phyloP scores from a whole-genome alignment of 768 basidiomycete genomes.

The Suillus fuscotomentosus region DNA sequence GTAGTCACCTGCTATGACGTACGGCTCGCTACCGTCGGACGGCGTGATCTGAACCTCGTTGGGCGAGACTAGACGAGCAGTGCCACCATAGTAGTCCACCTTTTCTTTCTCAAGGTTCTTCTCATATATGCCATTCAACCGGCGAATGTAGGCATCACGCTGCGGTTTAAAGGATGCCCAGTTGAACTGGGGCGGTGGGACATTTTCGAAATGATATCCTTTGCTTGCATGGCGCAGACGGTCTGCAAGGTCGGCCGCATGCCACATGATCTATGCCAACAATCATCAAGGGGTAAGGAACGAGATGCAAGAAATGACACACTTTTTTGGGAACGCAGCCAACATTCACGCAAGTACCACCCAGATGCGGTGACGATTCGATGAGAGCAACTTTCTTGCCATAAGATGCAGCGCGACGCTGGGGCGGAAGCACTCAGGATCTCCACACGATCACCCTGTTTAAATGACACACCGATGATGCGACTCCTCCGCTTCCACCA shows the following conservation, averaged over 20 bases:
- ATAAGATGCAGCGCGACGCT: slow-evolving; percentile 91
- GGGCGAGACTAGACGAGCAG: slow-evolving; percentile 67
- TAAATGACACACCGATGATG: slow-evolving; percentile 65
- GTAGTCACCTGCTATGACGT: slow-evolving; percentile 72
- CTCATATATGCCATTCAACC: slow-evolving; percentile 89
- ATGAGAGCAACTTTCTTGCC: slow-evolving; percentile 93
- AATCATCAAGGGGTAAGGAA: slow-evolving; percentile 2
- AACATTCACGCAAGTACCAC: slow-evolving; percentile 98
- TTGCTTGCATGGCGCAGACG: slow-evolving; percentile 71
- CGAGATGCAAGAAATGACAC: slow-evolving; percentile 10
- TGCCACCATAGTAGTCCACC: slow-evolving; percentile 85
- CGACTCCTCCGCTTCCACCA: slow-evolving; percentile 93
- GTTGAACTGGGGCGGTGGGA: slow-evolving; percentile 65
- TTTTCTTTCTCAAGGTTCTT: slow-evolving; percentile 83
- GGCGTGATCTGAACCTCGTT: slow-evolving; percentile 71
- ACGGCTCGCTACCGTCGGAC: slow-evolving; percentile 60
- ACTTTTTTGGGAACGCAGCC: slow-evolving; percentile 99
- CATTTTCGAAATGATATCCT: slow-evolving; percentile 71
- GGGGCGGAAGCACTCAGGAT: neutral
- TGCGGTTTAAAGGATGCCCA: slow-evolving; percentile 92
- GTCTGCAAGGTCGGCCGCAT: slow-evolving; percentile 87
- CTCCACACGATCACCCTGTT: slow-evolving; percentile 24
- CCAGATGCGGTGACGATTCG: slow-evolving; percentile 71
- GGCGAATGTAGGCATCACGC: slow-evolving; percentile 92
- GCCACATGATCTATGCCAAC: slow-evolving; percentile 88